These are phyloP conservation scores for Pseudofabraea citricarpa DNA, from an alignment of 2,329 filamentous ascomycete genomes.

Conservation along the genomic window DNA sequence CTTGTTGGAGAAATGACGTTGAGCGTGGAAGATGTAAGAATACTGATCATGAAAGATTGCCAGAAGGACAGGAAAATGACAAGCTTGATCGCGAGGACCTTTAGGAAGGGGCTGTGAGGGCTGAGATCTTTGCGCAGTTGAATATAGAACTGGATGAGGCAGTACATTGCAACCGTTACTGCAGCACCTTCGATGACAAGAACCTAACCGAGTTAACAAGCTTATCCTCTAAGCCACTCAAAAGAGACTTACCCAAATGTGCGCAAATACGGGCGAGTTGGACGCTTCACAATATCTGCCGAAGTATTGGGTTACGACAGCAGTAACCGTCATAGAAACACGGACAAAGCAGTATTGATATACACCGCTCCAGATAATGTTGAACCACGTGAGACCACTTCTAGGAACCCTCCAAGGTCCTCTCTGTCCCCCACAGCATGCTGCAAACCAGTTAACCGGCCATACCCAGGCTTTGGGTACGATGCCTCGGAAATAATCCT, in stretches of 20 bases:
- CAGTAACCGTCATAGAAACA: constrained; percentile 73
- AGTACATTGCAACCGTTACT: constrained; percentile 83
- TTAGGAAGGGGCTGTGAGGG: constrained; percentile 69
- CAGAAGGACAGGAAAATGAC: constrained; percentile 91
- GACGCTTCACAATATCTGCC: constrained; percentile 74
- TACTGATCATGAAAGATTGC: constrained; percentile 63
- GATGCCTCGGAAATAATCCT: constrained; percentile 71
- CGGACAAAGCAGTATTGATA: constrained; percentile 86
- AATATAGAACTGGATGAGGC: constrained; percentile 80
- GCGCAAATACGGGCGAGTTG: constrained; percentile 71
- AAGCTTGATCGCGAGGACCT: constrained; percentile 81
- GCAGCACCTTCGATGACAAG: constrained; percentile 65
- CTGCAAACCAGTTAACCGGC: constrained; percentile 66
- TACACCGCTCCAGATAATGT: constrained; percentile 75
- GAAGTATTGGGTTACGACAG: constrained; percentile 66
- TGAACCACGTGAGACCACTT: constrained; percentile 87
- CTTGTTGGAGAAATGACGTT: constrained; percentile 57
- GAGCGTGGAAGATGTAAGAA: constrained; percentile 47
- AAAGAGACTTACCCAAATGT: constrained; percentile 77
- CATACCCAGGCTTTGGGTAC: constrained; percentile 69
- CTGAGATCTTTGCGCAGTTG: constrained; percentile 67
- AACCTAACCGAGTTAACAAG: too few relatives aligned
- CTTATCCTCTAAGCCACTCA: too few relatives aligned
- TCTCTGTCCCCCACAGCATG: constrained; percentile 63
- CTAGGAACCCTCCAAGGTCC: constrained; percentile 69